phyloP scores from a whole-genome alignment of 2,329 filamentous ascomycete species.

The Piedraia hortae region DNA sequence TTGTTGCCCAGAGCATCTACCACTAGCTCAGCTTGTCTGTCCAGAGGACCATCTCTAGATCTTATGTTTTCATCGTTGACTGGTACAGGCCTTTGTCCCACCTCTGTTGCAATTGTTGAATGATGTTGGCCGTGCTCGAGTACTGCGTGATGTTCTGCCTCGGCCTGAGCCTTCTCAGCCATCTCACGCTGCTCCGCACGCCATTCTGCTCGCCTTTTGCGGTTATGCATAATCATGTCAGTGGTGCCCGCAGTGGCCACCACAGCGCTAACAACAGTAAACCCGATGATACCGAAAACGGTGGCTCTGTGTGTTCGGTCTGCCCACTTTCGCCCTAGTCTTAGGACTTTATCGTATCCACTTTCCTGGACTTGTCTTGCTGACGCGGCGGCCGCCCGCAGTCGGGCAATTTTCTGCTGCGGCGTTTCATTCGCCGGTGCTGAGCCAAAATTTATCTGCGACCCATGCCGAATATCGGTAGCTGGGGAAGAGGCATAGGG shows the following conservation, averaged over 20 bases:
- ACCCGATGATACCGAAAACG: constrained; percentile 30
- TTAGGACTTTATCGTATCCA: constrained; percentile 25
- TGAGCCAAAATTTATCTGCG: constrained; percentile 8
- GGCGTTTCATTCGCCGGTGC: constrained; percentile 22
- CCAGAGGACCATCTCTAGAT: no score
- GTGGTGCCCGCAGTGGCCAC: constrained; percentile 36
- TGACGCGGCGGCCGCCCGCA: constrained; percentile 21
- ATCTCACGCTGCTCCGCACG: constrained; percentile 24
- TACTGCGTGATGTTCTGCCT: no score
- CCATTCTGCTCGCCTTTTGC: constrained; percentile 34
- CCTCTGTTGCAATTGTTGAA: no score
- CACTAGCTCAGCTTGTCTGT: no score
- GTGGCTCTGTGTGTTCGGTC: constrained; percentile 33
- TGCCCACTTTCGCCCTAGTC: constrained; percentile 26
- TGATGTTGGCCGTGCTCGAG: no score
- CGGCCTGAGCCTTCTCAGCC: constrained; percentile 16
- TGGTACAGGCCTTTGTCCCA: no score
- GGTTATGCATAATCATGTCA: constrained; percentile 40
- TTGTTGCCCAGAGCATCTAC: no score
- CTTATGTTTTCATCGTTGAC: no score
- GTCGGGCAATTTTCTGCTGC: constrained; percentile 25
- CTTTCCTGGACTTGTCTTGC: constrained; percentile 24
- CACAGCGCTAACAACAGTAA: constrained; percentile 31
- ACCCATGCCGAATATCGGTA: constrained; percentile 3
- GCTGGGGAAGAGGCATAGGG: constrained; percentile 46